phyloP scores from a whole-genome alignment of 306 rosid genomes.

The Gillenia trifoliata region DNA sequence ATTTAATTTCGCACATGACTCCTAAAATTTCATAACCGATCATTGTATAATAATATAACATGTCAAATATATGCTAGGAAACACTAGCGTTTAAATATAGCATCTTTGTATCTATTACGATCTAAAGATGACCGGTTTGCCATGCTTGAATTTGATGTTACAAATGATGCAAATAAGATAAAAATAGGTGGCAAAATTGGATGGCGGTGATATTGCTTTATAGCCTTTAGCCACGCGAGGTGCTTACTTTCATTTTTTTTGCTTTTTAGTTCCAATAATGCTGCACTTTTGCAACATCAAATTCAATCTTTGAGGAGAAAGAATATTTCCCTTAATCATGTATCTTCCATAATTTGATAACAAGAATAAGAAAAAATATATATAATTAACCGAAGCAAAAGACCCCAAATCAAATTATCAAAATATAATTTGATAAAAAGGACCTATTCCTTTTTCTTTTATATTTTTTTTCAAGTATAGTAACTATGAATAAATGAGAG shows the following conservation, averaged over 20 bases:
- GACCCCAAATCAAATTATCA: background rate
- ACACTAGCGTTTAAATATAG: background rate
- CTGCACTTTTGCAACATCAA: background rate
- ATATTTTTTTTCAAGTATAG: background rate
- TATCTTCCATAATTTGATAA: background rate
- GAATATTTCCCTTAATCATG: background rate
- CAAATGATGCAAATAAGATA: background rate
- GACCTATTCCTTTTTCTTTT: background rate
- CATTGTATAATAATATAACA: background rate
- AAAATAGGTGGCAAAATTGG: background rate
- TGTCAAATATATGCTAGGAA: background rate
- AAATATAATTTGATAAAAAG: too few relatives aligned
- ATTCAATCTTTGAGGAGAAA: background rate
- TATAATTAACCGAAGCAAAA: background rate
- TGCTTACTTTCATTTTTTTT: background rate
- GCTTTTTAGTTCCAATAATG: background rate
- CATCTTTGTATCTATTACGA: background rate
- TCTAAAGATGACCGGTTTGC: background rate
- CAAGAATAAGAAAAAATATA: background rate
- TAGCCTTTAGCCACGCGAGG: background rate
- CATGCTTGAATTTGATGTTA: background rate
- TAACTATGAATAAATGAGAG: background rate
- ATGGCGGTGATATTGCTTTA: slow-evolving; percentile 1
- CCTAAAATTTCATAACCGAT: too few relatives aligned
- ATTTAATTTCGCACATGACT: too few relatives aligned